These are phyloP conservation scores for Hanseniaspora vineae DNA, from an alignment of 805 yeast species.

Conservation along the genomic window DNA sequence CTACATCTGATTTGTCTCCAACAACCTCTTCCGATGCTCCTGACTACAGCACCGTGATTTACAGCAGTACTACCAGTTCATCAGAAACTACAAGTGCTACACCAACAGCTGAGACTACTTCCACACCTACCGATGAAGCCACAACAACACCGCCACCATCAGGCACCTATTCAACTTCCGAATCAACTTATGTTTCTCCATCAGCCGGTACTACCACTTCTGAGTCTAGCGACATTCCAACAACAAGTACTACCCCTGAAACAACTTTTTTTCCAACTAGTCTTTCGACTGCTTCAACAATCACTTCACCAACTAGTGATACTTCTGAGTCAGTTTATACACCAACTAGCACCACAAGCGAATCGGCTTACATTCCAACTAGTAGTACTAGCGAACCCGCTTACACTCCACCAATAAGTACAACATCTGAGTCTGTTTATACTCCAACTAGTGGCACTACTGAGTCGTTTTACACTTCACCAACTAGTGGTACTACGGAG, in stretches of 20 bases:
- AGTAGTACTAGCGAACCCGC: too few relatives aligned
- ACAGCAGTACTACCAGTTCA: slow-evolving; percentile 8
- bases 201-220: too few relatives aligned
- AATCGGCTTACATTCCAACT: slow-evolving; percentile 18
- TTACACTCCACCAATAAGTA: too few relatives aligned
- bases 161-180: background rate
- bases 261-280: slow-evolving; percentile 1
- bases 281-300: too few relatives aligned
- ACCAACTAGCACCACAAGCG: slow-evolving; percentile 15
- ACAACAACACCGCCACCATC: slow-evolving; percentile 2
- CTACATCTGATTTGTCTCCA: too few relatives aligned
- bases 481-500: slow-evolving; percentile 11
- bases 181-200: background rate
- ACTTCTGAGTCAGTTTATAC: background rate
- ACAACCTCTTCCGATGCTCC: too few relatives aligned
- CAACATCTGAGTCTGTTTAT: slow-evolving; percentile 6
- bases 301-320: background rate
- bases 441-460: too few relatives aligned
- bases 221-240: slow-evolving; percentile 3
- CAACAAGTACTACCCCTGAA: slow-evolving; percentile 11
- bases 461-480: slow-evolving; percentile 15
- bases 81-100: slow-evolving; percentile 8
- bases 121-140: slow-evolving; percentile 6
- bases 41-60: slow-evolving; percentile 3
- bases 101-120: slow-evolving; percentile 14